Percentiles rank a stretch among this genome's conserved stretches.
These are phyloP conservation scores for Microdochium trichocladiopsis DNA, from an alignment of 2,329 filamentous ascomycete species.

Conservation along the genomic window DNA sequence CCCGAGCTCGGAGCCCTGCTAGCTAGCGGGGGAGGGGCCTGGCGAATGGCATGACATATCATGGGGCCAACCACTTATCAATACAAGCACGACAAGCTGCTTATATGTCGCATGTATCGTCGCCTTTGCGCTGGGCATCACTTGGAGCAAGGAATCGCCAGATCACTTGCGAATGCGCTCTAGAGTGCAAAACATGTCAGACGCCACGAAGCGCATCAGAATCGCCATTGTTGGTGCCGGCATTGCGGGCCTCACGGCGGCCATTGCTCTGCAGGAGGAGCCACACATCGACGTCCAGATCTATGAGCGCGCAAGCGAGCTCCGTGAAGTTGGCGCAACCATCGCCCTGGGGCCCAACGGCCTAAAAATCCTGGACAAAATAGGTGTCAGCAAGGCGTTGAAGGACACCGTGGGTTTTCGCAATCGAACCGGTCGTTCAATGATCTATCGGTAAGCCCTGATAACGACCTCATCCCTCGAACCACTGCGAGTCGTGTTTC, in stretches of 20 bases:
- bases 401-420: conserved; percentile 30
- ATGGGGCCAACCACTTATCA: neutral
- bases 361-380: conserved; percentile 40
- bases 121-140: neutral
- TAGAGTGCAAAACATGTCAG: neutral
- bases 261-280: conserved; percentile 34
- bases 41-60: neutral
- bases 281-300: conserved; percentile 35
- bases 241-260: conserved; percentile 40
- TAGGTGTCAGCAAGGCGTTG: conserved; percentile 39
- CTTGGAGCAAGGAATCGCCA: neutral
- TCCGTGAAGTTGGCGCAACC: conserved; percentile 38
- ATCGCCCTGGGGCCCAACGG: conserved; percentile 46
- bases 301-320: conserved; percentile 39
- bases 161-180: neutral
- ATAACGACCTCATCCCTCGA: neutral
- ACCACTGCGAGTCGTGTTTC: neutral
- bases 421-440: conserved; percentile 30
- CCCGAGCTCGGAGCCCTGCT: neutral
- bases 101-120: neutral
- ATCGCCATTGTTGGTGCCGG: conserved; percentile 42
- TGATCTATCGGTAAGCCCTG: conserved; percentile 32
- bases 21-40: no score
- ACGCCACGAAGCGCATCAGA: neutral
- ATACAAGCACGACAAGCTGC: neutral